Conservation (phyloP, 2,329 filamentous ascomycete species). For the Sarocladiaceae sp. region DNA sequence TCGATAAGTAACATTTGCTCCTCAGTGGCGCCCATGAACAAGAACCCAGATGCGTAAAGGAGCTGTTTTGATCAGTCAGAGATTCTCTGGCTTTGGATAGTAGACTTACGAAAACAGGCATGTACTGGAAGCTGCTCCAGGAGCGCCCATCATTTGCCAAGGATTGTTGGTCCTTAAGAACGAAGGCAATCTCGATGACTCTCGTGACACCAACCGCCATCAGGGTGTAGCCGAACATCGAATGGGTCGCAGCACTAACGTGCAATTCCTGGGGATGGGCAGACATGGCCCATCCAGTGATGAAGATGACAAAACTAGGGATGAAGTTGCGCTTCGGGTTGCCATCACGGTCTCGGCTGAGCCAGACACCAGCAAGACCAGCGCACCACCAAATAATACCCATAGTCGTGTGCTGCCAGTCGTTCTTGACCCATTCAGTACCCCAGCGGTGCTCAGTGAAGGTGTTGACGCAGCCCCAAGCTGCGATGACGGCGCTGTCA, state of each 20-base stretch:
- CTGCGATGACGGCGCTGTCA: constrained; percentile 82
- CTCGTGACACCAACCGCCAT: constrained; percentile 83
- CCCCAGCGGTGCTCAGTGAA: constrained; percentile 98
- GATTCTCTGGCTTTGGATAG: neutral
- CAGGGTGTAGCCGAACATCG: constrained; percentile 86
- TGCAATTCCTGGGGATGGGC: constrained; percentile 78
- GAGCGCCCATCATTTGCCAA: constrained; percentile 62
- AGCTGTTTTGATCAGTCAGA: constrained; percentile 46
- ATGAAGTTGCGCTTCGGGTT: constrained; percentile 88
- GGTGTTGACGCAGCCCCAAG: constrained; percentile 96
- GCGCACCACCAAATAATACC: constrained; percentile 98
- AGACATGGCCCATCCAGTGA: constrained; percentile 96
- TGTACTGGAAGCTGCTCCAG: constrained; percentile 54
- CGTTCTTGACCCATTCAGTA: constrained; percentile 79
- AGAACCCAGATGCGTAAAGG: constrained; percentile 83
- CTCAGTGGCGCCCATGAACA: constrained; percentile 97
- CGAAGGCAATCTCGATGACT: constrained; percentile 86
- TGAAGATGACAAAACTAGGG: constrained; percentile 79
- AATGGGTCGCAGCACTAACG: constrained; percentile 82
- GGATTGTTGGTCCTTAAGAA: constrained; percentile 66
- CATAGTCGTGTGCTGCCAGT: constrained; percentile 98
- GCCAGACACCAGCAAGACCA: constrained; percentile 84
- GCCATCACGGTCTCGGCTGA: constrained; percentile 77
- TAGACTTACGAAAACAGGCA: constrained; percentile 49
- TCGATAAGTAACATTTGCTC: constrained; percentile 84